phyloP scores from a whole-genome alignment of 768 basidiomycete genomes.

The Boletellus ananas region DNA sequence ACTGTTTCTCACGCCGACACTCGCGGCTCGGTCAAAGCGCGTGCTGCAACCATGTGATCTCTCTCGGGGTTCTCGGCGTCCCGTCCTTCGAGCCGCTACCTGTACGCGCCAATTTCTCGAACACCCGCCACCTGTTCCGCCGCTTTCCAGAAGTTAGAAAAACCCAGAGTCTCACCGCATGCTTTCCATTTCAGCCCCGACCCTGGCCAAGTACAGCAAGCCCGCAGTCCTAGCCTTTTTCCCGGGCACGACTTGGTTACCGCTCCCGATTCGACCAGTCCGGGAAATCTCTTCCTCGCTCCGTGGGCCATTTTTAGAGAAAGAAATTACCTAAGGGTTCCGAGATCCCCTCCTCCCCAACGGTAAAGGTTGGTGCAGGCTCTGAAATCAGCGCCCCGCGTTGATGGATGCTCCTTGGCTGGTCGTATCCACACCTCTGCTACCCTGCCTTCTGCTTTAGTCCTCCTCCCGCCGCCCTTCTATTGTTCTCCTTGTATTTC shows the following conservation, averaged over 20 bases:
- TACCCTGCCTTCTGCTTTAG: no score
- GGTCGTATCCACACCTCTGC: no score
- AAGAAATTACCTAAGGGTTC: no score
- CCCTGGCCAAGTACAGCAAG: constrained; percentile 7
- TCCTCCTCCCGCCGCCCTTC: neutral
- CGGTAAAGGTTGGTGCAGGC: no score
- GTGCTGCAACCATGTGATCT: neutral
- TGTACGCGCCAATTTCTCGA: neutral
- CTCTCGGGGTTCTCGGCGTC: neutral
- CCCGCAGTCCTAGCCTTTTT: neutral
- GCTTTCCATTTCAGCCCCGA: neutral
- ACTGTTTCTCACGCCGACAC: neutral
- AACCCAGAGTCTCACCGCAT: no score
- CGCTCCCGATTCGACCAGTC: neutral
- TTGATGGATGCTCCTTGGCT: no score
- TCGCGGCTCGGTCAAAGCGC: neutral
- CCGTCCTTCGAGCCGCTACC: neutral
- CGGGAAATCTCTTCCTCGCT: no score
- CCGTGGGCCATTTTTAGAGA: no score
- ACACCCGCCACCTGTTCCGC: neutral
- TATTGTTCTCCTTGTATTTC: neutral
- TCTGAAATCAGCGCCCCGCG: no score
- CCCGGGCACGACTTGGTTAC: neutral
- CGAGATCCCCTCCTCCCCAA: no score
- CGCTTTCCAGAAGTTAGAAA: neutral